Conservation (phyloP, 2,329 filamentous ascomycete genomes). For the Coniochaeta sp. region DNA sequence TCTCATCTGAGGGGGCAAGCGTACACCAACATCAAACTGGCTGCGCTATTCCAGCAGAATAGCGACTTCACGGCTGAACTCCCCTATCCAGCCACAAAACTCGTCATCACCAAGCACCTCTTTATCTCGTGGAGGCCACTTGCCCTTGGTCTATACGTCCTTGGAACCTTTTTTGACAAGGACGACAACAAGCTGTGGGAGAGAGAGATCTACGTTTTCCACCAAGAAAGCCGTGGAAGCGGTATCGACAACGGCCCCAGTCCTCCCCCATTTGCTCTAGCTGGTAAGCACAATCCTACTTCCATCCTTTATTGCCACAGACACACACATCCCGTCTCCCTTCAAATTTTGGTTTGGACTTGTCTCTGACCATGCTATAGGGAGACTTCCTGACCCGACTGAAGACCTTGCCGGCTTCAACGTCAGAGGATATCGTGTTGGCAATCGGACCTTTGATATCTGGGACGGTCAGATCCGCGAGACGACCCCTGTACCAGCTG, state of each 20-base stretch:
- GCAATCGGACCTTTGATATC: conserved; percentile 7
- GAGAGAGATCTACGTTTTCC: conserved; percentile 21
- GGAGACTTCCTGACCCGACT: conserved; percentile 3
- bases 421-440: conserved; percentile 5
- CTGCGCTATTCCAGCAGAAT: background rate
- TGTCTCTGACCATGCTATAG: too few species aligned
- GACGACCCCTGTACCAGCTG: background rate
- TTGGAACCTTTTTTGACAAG: conserved; percentile 24
- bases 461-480: conserved; percentile 1
- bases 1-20: background rate
- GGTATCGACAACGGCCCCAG: background rate
- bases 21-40: background rate
- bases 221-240: conserved; percentile 2
- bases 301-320: background rate
- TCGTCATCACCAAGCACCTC: conserved; percentile 6
- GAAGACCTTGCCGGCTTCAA: conserved; percentile 5
- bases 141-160: conserved; percentile 23
- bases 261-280: background rate
- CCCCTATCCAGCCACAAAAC: conserved; percentile 1
- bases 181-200: conserved; percentile 21
- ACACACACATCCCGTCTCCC: background rate
- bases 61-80: background rate
- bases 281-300: background rate
- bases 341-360: too few species aligned
- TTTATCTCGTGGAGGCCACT: conserved; percentile 14